Evolutionary conservation across 1,284 basidiomycete species (phyloP).

Genomic region (Gymnopus androsaceus): DNA sequence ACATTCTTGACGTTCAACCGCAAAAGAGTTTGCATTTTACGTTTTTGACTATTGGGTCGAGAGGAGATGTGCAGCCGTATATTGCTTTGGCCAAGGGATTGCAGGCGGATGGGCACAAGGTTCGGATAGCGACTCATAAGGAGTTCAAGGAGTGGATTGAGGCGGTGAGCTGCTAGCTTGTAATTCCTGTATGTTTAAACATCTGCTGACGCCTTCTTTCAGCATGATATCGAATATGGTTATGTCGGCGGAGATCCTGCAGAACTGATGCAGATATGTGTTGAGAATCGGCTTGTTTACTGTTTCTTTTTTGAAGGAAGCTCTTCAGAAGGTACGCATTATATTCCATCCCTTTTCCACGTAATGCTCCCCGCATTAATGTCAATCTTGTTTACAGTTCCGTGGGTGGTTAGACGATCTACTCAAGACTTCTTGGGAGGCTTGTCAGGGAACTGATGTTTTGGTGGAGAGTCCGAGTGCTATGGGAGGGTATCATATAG

Average conservation of each 20-base stretch:
- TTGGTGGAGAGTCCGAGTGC: constrained; percentile 95
- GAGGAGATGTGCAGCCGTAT: constrained; percentile 93
- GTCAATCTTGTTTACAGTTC: constrained; percentile 57
- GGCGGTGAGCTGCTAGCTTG: constrained; percentile 78
- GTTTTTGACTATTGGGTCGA: constrained; percentile 92
- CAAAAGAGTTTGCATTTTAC: constrained; percentile 82
- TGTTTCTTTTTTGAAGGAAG: constrained; percentile 90
- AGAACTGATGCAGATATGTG: constrained; percentile 91
- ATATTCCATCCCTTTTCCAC: constrained; percentile 2
- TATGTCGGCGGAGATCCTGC: constrained; percentile 96
- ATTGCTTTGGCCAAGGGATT: constrained; percentile 93
- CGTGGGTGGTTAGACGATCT: constrained; percentile 97
- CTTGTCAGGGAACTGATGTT: constrained; percentile 92
- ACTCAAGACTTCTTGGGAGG: constrained; percentile 90
- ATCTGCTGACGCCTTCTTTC: constrained; percentile 11
- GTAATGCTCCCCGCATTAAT: too few species aligned
- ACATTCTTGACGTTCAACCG: constrained; percentile 96
- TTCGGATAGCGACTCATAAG: constrained; percentile 88
- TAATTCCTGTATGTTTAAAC: background rate
- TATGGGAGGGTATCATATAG: constrained; percentile 98
- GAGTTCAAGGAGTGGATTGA: constrained; percentile 97
- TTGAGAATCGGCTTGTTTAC: constrained; percentile 98
- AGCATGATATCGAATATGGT: constrained; percentile 92
- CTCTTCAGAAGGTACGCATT: constrained; percentile 73
- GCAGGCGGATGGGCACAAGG: constrained; percentile 85